These are phyloP conservation scores for Cladorrhinum sp. DNA, from an alignment of 2,329 filamentous ascomycete genomes.

Conservation along the genomic window DNA sequence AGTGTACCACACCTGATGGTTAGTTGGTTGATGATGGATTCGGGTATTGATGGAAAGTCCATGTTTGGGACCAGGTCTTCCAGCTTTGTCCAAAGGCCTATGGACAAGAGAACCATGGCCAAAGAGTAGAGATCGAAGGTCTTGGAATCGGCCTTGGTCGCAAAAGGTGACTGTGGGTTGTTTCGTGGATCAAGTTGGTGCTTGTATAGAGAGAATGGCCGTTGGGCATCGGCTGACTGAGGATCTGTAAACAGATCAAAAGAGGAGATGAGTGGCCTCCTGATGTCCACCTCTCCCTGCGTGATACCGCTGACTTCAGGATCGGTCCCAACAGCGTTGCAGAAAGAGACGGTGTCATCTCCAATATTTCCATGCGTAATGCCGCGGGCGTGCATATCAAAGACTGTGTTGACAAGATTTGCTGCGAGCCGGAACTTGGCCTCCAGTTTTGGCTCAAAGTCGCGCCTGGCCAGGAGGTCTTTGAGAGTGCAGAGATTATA, in stretches of 20 bases:
- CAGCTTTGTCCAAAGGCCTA: slow-evolving; percentile 71
- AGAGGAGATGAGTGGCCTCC: slow-evolving; percentile 66
- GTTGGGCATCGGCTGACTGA: slow-evolving; percentile 34
- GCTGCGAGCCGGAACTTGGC: slow-evolving; percentile 73
- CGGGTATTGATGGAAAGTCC: slow-evolving; percentile 52
- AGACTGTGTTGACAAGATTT: slow-evolving; percentile 69
- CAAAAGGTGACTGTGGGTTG: slow-evolving; percentile 46
- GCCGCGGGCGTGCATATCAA: slow-evolving; percentile 67
- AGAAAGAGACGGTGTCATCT: slow-evolving; percentile 66
- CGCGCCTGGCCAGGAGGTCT: slow-evolving; percentile 50
- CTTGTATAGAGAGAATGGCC: slow-evolving; percentile 51
- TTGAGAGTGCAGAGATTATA: slow-evolving; percentile 53
- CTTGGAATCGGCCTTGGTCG: slow-evolving; percentile 52
- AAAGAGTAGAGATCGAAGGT: slow-evolving; percentile 69
- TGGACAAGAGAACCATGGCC: slow-evolving; percentile 68
- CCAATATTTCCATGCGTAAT: slow-evolving; percentile 69
- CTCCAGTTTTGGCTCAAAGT: slow-evolving; percentile 65
- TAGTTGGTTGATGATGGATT: slow-evolving; percentile 60
- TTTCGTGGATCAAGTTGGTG: slow-evolving; percentile 62
- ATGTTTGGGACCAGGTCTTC: slow-evolving; percentile 48
- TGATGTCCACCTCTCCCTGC: slow-evolving; percentile 56
- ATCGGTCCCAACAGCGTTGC: slow-evolving; percentile 43
- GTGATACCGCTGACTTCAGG: slow-evolving; percentile 36
- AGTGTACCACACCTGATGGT: slow-evolving; percentile 67
- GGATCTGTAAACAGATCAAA: slow-evolving; percentile 69